phyloP scores from a whole-genome alignment of 331 rosid species.

The Acacia pycnantha region DNA sequence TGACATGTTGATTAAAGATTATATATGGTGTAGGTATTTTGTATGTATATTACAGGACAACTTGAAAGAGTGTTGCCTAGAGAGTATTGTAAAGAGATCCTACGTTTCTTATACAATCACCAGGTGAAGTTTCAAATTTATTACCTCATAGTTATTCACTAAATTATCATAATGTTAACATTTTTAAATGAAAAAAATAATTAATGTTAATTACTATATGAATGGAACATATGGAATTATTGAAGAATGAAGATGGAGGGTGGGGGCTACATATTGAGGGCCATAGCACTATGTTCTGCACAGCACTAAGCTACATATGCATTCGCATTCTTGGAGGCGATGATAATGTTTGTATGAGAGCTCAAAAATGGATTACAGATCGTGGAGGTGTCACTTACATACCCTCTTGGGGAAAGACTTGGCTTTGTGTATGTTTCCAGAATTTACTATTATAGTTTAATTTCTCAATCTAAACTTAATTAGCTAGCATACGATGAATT shows the following conservation, averaged over 20 bases:
- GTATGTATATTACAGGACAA: slow-evolving; percentile 11
- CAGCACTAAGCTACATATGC: slow-evolving; percentile 39
- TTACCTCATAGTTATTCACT: too few relatives aligned
- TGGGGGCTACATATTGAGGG: slow-evolving; percentile 40
- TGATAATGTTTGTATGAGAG: neutral
- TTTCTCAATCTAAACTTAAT: too few relatives aligned
- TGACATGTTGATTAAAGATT: neutral
- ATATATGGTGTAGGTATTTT: slow-evolving; percentile 1
- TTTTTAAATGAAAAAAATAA: neutral
- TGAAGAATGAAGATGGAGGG: slow-evolving; percentile 52
- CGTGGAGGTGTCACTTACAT: neutral
- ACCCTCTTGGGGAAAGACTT: slow-evolving; percentile 2
- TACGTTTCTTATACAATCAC: slow-evolving; percentile 9
- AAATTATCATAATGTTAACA: neutral
- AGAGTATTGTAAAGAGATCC: neutral
- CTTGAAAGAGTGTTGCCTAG: neutral
- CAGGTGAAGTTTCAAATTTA: neutral
- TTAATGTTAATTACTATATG: neutral
- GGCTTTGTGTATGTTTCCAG: neutral
- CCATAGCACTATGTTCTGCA: slow-evolving; percentile 44
- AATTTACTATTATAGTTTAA: too few relatives aligned
- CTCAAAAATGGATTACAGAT: neutral
- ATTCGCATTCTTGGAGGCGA: slow-evolving; percentile 44
- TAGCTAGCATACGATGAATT: too few relatives aligned
- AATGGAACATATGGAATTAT: neutral